Percentiles rank a stretch among this genome's conserved stretches.
phyloP scores from a whole-genome alignment of 306 rosid species.

The Quercus cerris region DNA sequence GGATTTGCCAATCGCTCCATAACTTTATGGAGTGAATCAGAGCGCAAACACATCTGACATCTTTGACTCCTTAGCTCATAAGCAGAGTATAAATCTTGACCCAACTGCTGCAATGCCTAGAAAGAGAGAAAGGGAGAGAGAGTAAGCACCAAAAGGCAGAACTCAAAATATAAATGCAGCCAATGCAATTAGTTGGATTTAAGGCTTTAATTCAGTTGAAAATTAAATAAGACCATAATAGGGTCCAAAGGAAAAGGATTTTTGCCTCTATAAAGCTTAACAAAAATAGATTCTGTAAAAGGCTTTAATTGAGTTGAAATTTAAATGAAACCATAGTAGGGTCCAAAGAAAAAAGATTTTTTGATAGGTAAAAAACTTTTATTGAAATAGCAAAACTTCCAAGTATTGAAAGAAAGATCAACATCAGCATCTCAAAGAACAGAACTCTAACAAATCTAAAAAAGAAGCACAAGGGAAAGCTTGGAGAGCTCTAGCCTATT shows the following conservation, averaged over 20 bases:
- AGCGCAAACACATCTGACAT: conserved; percentile 95
- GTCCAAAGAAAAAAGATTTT: background rate
- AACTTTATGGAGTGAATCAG: conserved; percentile 90
- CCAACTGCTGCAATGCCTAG: conserved; percentile 95
- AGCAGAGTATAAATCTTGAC: conserved; percentile 64
- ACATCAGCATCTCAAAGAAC: too few relatives aligned
- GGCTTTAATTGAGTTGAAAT: background rate
- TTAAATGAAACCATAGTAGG: background rate
- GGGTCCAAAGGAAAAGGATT: background rate
- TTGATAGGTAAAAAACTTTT: background rate
- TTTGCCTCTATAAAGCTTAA: background rate
- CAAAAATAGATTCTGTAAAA: background rate
- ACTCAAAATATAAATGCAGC: background rate
- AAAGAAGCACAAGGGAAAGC: too few relatives aligned
- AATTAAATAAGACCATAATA: background rate
- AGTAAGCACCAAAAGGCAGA: background rate
- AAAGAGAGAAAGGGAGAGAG: conserved; percentile 17
- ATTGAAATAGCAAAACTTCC: background rate
- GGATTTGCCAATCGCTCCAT: conserved; percentile 94
- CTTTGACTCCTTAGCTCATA: conserved; percentile 78
- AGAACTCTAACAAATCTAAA: too few relatives aligned
- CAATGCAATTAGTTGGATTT: background rate
- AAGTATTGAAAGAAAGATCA: too few relatives aligned
- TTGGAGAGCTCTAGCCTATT: too few relatives aligned
- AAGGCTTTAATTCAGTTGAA: background rate